A percentile compares a stretch with the other conserved stretches of the same genome.
Conservation (phyloP, 345 rosid genomes). For the Salix exigua region DNA sequence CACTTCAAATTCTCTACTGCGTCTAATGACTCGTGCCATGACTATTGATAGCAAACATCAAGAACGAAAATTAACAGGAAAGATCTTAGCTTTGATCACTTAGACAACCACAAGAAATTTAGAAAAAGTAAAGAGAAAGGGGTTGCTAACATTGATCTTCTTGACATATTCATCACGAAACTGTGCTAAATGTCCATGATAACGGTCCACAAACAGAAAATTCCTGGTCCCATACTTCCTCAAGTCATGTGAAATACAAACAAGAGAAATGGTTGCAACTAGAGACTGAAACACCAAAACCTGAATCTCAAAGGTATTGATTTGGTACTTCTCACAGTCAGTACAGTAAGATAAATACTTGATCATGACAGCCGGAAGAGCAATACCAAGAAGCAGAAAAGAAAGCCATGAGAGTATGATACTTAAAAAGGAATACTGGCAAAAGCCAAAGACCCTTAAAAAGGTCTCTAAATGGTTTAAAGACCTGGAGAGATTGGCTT, state of each 20-base stretch:
- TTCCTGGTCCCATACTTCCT: constrained; percentile 36
- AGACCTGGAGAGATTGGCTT: constrained; percentile 19
- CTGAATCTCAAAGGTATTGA: constrained; percentile 28
- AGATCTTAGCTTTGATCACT: background rate
- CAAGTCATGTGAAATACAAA: constrained; percentile 31
- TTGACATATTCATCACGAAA: constrained; percentile 23
- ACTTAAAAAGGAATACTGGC: constrained; percentile 27
- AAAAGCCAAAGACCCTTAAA: constrained; percentile 32
- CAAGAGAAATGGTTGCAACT: constrained; percentile 31
- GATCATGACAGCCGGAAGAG: constrained; percentile 27
- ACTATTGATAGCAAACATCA: background rate
- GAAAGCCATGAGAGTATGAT: constrained; percentile 28
- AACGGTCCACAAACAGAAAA: constrained; percentile 39
- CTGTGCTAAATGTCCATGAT: constrained; percentile 20
- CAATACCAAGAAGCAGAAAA: constrained; percentile 35
- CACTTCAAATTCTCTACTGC: background rate
- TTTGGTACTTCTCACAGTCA: constrained; percentile 10
- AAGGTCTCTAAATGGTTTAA: constrained; percentile 30
- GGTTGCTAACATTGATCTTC: constrained; percentile 28
- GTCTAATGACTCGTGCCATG: background rate
- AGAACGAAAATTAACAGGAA: background rate
- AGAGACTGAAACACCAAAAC: constrained; percentile 31
- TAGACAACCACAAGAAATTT: background rate
- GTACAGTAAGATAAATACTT: constrained; percentile 9
- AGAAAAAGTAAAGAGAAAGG: background rate